These are phyloP conservation scores for Fusarium citri DNA, from an alignment of 2,329 filamentous ascomycete species.

Conservation along the genomic window DNA sequence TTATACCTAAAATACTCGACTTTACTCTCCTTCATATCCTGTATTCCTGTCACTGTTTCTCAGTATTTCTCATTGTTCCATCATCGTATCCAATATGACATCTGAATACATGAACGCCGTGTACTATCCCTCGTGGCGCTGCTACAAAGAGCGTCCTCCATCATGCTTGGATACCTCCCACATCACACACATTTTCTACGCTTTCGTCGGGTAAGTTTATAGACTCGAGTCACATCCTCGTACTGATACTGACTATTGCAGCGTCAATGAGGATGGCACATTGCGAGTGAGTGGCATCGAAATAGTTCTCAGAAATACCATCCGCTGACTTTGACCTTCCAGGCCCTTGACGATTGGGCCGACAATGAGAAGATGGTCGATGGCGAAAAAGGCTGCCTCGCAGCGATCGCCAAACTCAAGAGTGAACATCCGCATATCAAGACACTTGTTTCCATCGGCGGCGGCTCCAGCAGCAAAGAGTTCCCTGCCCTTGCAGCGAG, in stretches of 20 bases:
- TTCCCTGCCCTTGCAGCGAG: conserved; percentile 68
- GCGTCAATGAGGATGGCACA: conserved; percentile 51
- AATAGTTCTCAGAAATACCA: not conserved
- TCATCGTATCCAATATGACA: conserved; percentile 16
- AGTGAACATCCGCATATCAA: conserved; percentile 65
- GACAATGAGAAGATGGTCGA: conserved; percentile 71
- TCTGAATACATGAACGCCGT: conserved; percentile 54
- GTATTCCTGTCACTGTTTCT: not conserved
- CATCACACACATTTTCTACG: conserved; percentile 73
- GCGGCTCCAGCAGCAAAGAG: conserved; percentile 70
- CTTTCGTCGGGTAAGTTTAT: conserved; percentile 64
- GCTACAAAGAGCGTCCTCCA: conserved; percentile 70
- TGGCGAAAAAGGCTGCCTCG: conserved; percentile 68
- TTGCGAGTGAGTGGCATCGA: conserved; percentile 54
- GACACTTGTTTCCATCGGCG: conserved; percentile 73
- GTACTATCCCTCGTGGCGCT: conserved; percentile 75
- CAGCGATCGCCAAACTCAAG: conserved; percentile 69
- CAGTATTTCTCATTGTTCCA: not conserved
- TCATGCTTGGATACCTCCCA: conserved; percentile 66
- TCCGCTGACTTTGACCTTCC: not conserved
- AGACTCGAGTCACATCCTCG: not conserved
- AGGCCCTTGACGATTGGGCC: conserved; percentile 70
- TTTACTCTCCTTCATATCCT: not conserved
- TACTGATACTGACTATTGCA: conserved; percentile 34
- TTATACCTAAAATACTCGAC: not conserved